Evolutionary conservation across 352 stramenopile species (phyloP), one percentile per base, ranked within the genome.

Genomic region (Salisapilia sapeloensis): DNA sequence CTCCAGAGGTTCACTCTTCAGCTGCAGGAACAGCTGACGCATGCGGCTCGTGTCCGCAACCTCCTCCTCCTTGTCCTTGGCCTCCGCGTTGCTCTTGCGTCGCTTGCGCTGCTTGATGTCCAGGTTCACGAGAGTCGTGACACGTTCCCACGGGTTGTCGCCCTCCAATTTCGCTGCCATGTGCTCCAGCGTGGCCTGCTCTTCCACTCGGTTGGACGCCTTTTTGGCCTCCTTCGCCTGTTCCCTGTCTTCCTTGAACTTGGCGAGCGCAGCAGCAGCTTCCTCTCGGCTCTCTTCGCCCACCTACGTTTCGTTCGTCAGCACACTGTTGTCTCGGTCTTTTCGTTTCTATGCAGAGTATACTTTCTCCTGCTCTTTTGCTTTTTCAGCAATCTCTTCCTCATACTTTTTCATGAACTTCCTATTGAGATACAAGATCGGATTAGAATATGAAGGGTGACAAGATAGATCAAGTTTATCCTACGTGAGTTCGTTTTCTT

Each of bases 141-240:
- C 82, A 30, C 75, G 74, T 46, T 97, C 82, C 83, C 83, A 97
- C 33, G 66, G 80, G 60, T 96, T 96, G 39, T 94, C 83, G 57
- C 82, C 95, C 50, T 95, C 74, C 31, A 97, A 53, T 46, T 97
- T 85, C 6, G 80, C 82, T 40, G 89, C 84, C 50, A 97, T 90
- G 38, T 91, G 93, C 58, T 97, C 87, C 31, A 97, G 55, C 26
- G 92, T 95, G 10, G 83, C 77, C 54, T 96, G 85, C 42, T 97
- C 87, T 35, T 92, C 80, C 39, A 82, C 71, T 40, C 87, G 77
- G 53, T 97, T 97, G 24, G 85, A 70, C 44, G 78, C 59, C 70
- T 95, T 84, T 54, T 92, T 92, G 10, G 64, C 56, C 50, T 96
- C 83, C 40, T 91, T 84, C 25, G 86, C 77, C 28, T 63, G 63